Percentiles rank a stretch among this genome's conserved stretches.
These are phyloP conservation scores for Lepidium didymum DNA, from an alignment of 345 rosid species.

Conservation along the genomic window DNA sequence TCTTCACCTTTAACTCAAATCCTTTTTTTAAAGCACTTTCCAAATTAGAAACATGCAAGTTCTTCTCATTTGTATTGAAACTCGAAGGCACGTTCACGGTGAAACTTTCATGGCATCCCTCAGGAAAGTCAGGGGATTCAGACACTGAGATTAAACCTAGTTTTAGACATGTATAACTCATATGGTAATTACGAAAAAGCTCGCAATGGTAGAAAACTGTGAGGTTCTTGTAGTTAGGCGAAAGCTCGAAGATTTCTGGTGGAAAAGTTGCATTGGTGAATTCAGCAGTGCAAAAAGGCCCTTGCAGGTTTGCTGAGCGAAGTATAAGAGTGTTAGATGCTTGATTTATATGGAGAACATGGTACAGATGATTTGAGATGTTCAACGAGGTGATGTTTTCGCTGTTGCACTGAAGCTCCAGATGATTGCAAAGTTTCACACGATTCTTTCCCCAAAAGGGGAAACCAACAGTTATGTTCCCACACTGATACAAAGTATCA, in stretches of 20 bases:
- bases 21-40: too few species aligned
- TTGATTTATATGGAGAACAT: conserved; percentile 2
- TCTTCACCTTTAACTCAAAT: too few species aligned
- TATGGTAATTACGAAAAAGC: neutral
- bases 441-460: conserved; percentile 37
- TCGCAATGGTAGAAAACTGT: conserved; percentile 9
- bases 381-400: neutral
- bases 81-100: neutral
- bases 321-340: conserved; percentile 2
- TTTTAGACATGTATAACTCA: neutral
- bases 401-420: conserved; percentile 24
- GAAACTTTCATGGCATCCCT: neutral
- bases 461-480: conserved; percentile 5
- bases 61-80: neutral
- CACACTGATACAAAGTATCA: conserved; percentile 16
- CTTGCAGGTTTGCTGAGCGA: conserved; percentile 1
- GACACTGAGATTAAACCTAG: neutral
- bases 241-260: neutral
- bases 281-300: neutral
- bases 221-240: neutral
- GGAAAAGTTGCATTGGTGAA: neutral
- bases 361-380: neutral
- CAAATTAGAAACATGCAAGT: too few species aligned
- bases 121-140: neutral
- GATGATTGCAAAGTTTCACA: neutral